Conservation (phyloP, 2,329 filamentous ascomycete species). For the Sporothrix inflata region DNA sequence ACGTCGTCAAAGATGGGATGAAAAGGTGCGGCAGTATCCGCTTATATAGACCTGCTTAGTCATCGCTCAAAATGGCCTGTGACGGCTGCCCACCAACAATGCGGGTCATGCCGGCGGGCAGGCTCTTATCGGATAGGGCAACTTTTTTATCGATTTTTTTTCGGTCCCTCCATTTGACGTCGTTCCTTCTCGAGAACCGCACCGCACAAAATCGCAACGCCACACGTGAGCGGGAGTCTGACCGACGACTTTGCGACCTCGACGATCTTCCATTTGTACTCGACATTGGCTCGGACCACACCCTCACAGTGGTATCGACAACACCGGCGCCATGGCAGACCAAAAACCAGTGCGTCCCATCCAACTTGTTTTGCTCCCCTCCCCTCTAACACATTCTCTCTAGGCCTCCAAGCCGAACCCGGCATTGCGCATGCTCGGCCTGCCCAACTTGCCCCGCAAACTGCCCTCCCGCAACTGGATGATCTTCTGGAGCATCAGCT, state of each 20-base stretch:
- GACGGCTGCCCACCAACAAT: background rate
- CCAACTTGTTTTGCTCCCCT: too few relatives aligned
- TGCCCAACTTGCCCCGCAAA: slow-evolving; percentile 80
- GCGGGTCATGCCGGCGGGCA: slow-evolving; percentile 17
- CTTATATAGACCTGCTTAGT: slow-evolving; percentile 3
- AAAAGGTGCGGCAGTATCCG: background rate
- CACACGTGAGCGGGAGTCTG: too few relatives aligned
- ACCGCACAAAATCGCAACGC: too few relatives aligned
- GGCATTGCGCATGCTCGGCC: slow-evolving; percentile 76
- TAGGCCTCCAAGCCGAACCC: slow-evolving; percentile 55
- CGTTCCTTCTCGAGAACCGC: background rate
- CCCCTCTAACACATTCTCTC: background rate
- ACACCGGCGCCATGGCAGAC: slow-evolving; percentile 10
- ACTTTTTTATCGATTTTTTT: slow-evolving; percentile 19
- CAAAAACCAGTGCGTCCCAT: background rate
- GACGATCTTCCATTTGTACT: too few relatives aligned
- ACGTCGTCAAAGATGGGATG: too few relatives aligned
- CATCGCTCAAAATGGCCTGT: background rate
- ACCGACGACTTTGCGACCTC: too few relatives aligned
- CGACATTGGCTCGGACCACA: background rate
- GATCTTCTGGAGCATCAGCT: slow-evolving; percentile 84
- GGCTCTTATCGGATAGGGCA: slow-evolving; percentile 16
- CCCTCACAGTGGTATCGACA: too few relatives aligned
- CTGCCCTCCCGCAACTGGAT: slow-evolving; percentile 97
- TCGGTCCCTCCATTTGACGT: too few relatives aligned